Evolutionary conservation across 2,329 filamentous ascomycete genomes (phyloP).

Genomic region (Alternaria novae-zelandiae): DNA sequence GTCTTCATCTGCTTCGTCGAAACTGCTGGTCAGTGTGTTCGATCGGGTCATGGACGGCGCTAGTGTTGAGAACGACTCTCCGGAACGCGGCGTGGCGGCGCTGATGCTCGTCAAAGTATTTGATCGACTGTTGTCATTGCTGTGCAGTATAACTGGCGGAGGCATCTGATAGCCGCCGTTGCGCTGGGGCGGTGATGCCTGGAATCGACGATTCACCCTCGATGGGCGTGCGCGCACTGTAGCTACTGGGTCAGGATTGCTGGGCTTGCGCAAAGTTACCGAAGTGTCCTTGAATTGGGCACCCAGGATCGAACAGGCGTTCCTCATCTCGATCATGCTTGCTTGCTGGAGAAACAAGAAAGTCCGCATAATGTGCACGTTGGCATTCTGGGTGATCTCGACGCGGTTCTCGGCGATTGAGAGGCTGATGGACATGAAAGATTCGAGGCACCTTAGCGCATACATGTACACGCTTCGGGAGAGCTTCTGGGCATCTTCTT

Average conservation of each 20-base stretch:
- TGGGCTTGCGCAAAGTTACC: conserved; percentile 28
- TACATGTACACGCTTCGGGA: conserved; percentile 45
- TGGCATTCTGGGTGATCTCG: conserved; percentile 62
- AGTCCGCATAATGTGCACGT: conserved; percentile 64
- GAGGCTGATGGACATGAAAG: conserved; percentile 46
- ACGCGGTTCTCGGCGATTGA: conserved; percentile 45
- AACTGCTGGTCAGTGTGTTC: conserved; percentile 64
- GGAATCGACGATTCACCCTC: conserved; percentile 37
- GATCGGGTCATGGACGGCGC: conserved; percentile 54
- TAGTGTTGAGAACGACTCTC: conserved; percentile 75
- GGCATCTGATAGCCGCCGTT: conserved; percentile 40
- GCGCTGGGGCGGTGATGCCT: conserved; percentile 43
- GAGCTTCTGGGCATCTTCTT: conserved; percentile 52
- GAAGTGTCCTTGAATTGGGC: conserved; percentile 42
- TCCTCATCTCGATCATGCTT: conserved; percentile 64
- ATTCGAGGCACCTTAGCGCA: conserved; percentile 43
- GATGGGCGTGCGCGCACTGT: conserved; percentile 40
- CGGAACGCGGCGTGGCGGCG: conserved; percentile 75
- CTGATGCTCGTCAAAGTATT: conserved; percentile 60
- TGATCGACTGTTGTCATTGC: conserved; percentile 58
- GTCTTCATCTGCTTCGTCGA: conserved; percentile 73
- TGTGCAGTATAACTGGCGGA: conserved; percentile 52
- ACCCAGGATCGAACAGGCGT: conserved; percentile 62
- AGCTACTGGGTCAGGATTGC: conserved; percentile 25
- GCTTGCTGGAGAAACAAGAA: conserved; percentile 66